Evolutionary conservation across 257 asterid species (phyloP), one percentile per base, ranked within the genome.

Genomic region (Schizonepeta tenuifolia): DNA sequence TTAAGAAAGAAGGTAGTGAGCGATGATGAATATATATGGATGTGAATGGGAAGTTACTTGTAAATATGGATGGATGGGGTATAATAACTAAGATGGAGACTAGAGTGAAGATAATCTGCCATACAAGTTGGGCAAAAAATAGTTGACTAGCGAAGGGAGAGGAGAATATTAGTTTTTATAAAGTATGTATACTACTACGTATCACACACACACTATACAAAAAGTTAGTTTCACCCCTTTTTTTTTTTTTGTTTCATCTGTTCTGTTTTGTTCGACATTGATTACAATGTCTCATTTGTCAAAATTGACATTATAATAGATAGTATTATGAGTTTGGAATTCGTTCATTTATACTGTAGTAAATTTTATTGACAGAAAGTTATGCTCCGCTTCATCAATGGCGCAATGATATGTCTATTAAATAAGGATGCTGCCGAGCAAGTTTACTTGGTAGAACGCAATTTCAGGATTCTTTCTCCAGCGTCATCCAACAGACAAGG

Each of bases 1-100:
- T 79, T 26, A 71, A 65, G 74, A 81, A 72, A 65, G 49, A 68
- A 18, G 66, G 72, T 28, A 59, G 47, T 13, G 60, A 31, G 50
- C 3, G 36, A 31, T 33, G 9, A 7, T 21, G 36, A 59, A 31
- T 31, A 31, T 31, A 4, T 31, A 28, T 5, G 35, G 33, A 12
- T 26, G 40, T 13, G 17, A 56, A 56, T 2, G 38, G 35, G 31
- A 20, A 20, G 31, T 38, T 38, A 38, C 3, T 38, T 38, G 43
- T 38, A 38, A 44, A 44, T 44, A 44, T 44, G n/a, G 15, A 44
- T 44, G 6, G 15, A 44, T 44, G 50, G 50, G 35, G n/a, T 11
- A 44, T 44, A 46, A 44, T 44, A 46, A 14, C 18, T 46, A 15
- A 14, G 2, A 46, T 46, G 43, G 43, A 38, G 43, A 2, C 43